Conservation (phyloP, 495 filamentous ascomycete genomes). For the Aspergillus haitiensis region DNA sequence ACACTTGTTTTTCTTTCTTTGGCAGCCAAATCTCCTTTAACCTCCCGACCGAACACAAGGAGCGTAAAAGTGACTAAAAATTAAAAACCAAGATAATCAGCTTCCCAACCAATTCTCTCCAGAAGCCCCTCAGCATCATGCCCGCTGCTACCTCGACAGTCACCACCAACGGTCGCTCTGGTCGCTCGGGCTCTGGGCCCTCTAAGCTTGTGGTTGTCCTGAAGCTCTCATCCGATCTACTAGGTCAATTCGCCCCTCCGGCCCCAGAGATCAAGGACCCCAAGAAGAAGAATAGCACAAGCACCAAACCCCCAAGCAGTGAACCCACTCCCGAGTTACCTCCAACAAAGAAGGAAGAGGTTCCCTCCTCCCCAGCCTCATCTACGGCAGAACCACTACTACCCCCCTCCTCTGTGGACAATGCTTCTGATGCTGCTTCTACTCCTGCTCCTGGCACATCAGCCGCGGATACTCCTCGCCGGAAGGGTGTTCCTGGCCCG, state of each 20-base stretch:
- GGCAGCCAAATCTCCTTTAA: background rate
- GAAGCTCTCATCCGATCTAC: conserved; percentile 49
- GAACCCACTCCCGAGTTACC: conserved; percentile 40
- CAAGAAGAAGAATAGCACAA: conserved; percentile 26
- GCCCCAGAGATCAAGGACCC: conserved; percentile 28
- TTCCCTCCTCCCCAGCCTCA: conserved; percentile 46
- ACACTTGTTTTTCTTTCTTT: background rate
- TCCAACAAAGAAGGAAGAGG: conserved; percentile 41
- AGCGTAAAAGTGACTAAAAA: conserved; percentile 6
- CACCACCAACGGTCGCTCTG: conserved; percentile 40
- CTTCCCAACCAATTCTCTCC: background rate
- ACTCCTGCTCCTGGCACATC: conserved; percentile 54
- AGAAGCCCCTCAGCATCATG: conserved; percentile 29
- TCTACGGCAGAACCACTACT: conserved; percentile 49
- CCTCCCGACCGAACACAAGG: conserved; percentile 8
- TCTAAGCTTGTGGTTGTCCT: conserved; percentile 53
- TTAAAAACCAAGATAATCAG: conserved; percentile 6
- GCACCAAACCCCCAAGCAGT: conserved; percentile 25
- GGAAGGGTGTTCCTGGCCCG: conserved; percentile 58
- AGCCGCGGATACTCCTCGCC: conserved; percentile 51
- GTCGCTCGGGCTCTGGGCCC: conserved; percentile 35
- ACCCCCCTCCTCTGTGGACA: conserved; percentile 54
- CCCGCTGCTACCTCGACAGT: conserved; percentile 30
- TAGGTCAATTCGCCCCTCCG: conserved; percentile 48
- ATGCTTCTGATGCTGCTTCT: conserved; percentile 55